Evolutionary conservation across 805 yeast genomes (phyloP).

Genomic region (Kodamaea hsintzibuensis): DNA sequence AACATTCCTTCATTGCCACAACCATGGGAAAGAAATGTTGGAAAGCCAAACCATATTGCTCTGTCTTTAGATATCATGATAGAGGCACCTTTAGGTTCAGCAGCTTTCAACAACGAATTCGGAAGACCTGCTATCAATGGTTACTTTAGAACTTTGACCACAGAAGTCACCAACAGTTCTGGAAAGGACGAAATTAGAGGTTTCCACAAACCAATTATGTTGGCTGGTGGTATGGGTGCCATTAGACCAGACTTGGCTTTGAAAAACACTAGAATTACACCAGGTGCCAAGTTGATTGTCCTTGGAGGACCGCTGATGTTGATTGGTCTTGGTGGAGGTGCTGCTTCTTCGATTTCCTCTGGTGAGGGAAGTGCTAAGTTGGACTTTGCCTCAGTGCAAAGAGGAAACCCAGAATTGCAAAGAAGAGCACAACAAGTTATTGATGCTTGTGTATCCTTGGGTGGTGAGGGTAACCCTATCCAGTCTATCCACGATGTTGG

Average conservation of each 20-base stretch:
- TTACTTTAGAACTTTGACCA: slow-evolving; percentile 92
- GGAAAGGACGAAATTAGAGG: slow-evolving; percentile 83
- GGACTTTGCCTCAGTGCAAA: slow-evolving; percentile 98
- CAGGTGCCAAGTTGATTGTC: slow-evolving; percentile 89
- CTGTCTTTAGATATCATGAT: slow-evolving; percentile 91
- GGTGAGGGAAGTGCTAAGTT: slow-evolving; percentile 95
- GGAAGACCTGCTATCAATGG: slow-evolving; percentile 98
- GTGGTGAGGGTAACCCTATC: slow-evolving; percentile 66
- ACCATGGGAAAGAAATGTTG: slow-evolving; percentile 94
- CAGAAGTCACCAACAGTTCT: slow-evolving; percentile 62
- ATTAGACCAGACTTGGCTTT: slow-evolving; percentile 91
- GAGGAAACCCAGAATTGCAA: slow-evolving; percentile 99
- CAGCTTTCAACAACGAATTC: slow-evolving; percentile 97
- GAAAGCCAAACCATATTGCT: slow-evolving; percentile 92
- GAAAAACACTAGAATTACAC: slow-evolving; percentile 83
- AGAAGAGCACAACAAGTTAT: slow-evolving; percentile 98
- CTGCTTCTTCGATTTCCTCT: slow-evolving; percentile 95
- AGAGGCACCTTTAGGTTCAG: slow-evolving; percentile 96
- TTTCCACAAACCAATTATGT: slow-evolving; percentile 97
- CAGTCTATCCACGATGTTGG: slow-evolving; percentile 98
- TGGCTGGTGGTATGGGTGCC: slow-evolving; percentile 99
- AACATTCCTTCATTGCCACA: slow-evolving; percentile 80
- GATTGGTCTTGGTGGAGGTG: slow-evolving; percentile 99
- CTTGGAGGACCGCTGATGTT: slow-evolving; percentile 98
- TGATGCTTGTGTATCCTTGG: slow-evolving; percentile 87